Conservation (phyloP, 495 filamentous ascomycete species). For the Cetradonia linearis region DNA sequence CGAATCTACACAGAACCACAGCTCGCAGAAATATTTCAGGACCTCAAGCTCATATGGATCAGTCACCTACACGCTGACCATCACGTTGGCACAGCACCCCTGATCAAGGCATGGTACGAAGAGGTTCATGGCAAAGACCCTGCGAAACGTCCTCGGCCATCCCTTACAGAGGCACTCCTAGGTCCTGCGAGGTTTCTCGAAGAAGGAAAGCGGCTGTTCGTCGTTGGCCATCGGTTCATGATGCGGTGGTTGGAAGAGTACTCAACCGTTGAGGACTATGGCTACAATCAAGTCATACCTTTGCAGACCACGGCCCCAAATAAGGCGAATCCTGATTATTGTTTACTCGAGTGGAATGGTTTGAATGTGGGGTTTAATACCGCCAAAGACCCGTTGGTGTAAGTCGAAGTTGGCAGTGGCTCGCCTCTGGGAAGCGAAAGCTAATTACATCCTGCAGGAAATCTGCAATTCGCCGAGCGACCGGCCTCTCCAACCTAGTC, state of each 20-base stretch:
- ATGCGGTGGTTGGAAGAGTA: slow-evolving; percentile 68
- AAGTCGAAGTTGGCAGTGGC: not conserved
- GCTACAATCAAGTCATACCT: slow-evolving; percentile 49
- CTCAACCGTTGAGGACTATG: slow-evolving; percentile 63
- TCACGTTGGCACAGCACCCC: slow-evolving; percentile 68
- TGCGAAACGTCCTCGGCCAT: slow-evolving; percentile 11
- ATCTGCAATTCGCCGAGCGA: slow-evolving; percentile 31
- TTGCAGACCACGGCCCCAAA: slow-evolving; percentile 29
- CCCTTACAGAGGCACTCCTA: slow-evolving; percentile 21
- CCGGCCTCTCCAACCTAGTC: slow-evolving; percentile 36
- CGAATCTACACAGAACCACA: slow-evolving; percentile 56
- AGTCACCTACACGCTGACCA: slow-evolving; percentile 95
- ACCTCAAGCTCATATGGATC: slow-evolving; percentile 83
- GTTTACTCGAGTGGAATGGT: slow-evolving; percentile 20
- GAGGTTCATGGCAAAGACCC: slow-evolving; percentile 34
- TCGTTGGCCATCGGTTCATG: slow-evolving; percentile 57
- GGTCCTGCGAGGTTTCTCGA: slow-evolving; percentile 29
- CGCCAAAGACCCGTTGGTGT: slow-evolving; percentile 15
- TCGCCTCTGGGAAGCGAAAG: not conserved
- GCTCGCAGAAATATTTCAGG: slow-evolving; percentile 56
- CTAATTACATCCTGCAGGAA: not conserved
- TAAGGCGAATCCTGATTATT: not conserved
- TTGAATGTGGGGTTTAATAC: slow-evolving; percentile 18
- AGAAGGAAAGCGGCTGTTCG: slow-evolving; percentile 41
- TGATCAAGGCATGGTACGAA: slow-evolving; percentile 70